Base-by-base conservation (phyloP, 208 protist genomes). In the Leishmania guyanensis region DNA sequence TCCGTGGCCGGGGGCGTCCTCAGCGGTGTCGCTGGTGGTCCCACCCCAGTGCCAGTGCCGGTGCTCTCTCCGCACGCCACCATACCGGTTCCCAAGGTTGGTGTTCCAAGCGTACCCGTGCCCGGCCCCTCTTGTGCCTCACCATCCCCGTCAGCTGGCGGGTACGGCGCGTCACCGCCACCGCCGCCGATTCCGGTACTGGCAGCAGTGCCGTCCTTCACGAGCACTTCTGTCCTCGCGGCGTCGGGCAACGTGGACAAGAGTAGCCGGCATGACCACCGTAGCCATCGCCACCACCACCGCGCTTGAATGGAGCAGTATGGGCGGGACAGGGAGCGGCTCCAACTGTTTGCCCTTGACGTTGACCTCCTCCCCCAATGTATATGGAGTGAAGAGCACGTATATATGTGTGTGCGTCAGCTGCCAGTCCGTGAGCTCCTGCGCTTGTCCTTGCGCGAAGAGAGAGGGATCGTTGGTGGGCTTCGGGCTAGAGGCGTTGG, bases 1-100 rank as follows among this genome's bases (percentile, higher is more conserved):
- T 33, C 51, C 60, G 4, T 12, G 39, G 36, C 51, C 75, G 43
- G 58, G 75, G 36, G 46, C 68, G 43, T 20, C 36, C 14, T 12
- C 80, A 65, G 50, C 58, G 36, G 64, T 58, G 16, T 64, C 14
- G 22, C 8, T 70, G 29, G 65, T 73, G 66, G 22, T n/a, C 39
- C 50, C n/a, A 64, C n/a, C 43, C 82, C 83, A n/a, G 85, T 89
- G 54, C 85, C 85, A 26, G 79, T 68, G 71, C 65, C 78, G 39
- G 54, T 53, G 69, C 20, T 46, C 20, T 51, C 78, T 50, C 8
- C 66, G 36, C 60, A 43, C 65, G 12, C 20, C 33, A 22, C 53
- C 9, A 39, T 22, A 4, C 43, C 71, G 26, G 72, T 79, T 6
- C 83, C 83, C 17, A 53, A 22, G 65, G 56, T 58, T 9, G 53